A percentile compares a stretch with the other conserved stretches of the same genome.
These are phyloP conservation scores for Chimonanthus salicifolius DNA, from an alignment of 164 flowering plant species.

Conservation along the genomic window DNA sequence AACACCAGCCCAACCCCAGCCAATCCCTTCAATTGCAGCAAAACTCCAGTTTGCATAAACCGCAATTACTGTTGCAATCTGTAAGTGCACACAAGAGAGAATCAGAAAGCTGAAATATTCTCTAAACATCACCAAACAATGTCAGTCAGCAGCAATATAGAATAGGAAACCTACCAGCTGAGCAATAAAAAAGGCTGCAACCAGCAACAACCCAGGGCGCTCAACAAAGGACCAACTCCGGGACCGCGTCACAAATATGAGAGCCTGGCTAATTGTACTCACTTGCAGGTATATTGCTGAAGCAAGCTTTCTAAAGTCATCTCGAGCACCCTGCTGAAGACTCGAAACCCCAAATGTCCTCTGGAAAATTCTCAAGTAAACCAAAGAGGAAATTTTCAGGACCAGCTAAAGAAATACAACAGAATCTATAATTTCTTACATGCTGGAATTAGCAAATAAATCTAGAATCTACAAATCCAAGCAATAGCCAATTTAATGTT, in stretches of 20 bases:
- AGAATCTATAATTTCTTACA: too few species aligned
- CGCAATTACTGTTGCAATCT: conserved; percentile 81
- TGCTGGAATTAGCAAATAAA: too few species aligned
- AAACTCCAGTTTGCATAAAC: conserved; percentile 89
- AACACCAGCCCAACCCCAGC: conserved; percentile 98
- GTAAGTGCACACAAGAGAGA: conserved; percentile 6
- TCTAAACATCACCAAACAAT: not conserved
- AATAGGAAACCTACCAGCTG: conserved; percentile 50
- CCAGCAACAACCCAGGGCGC: conserved; percentile 71
- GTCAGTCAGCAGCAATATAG: not conserved
- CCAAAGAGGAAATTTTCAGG: not conserved
- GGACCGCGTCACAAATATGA: conserved; percentile 82
- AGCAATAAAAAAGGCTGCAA: conserved; percentile 60
- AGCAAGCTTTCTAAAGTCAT: conserved; percentile 63
- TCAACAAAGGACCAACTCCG: conserved; percentile 84
- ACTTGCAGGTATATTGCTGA: conserved; percentile 87
- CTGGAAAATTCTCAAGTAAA: conserved; percentile 28
- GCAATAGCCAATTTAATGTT: too few species aligned
- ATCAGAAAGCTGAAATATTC: not conserved
- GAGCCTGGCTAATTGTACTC: conserved; percentile 88
- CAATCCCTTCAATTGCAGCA: conserved; percentile 83
- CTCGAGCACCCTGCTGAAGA: conserved; percentile 41
- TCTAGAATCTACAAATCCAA: too few species aligned
- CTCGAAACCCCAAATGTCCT: conserved; percentile 57
- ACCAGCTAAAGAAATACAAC: too few species aligned